Evolutionary conservation across 2,329 filamentous ascomycete genomes (phyloP), one percentile per base, ranked within the genome.

Genomic region (Amylocarpus encephaloides): DNA sequence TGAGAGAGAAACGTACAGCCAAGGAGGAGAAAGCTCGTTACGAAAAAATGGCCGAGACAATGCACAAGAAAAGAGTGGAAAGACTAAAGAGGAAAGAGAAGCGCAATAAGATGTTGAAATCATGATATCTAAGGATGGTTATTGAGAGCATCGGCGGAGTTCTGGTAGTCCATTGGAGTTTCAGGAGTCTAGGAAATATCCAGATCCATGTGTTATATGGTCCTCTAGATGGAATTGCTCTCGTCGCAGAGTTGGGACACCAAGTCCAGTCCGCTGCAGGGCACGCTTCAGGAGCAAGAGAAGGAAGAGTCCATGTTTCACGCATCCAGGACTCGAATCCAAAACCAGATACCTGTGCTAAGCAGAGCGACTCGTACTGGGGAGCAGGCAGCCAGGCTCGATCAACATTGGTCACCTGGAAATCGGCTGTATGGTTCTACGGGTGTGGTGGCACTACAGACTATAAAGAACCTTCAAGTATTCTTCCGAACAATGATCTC

Each of bases 61-160:
- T 98, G 93, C 92, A 97, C 73, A 83, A 81, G 71, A 97, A 95
- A 78, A 79, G 91, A 54, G 85, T 97, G 11, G 93, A 98, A 72
- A 81, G 93, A 62, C 71, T 95, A 70, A 95, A 90, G 83, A 81
- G 91, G 66, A 87, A 89, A 70, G 93, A 98, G 76, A 97, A 97
- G 83, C 83, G 93, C 66, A 98, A 92, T 71, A 93, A 92, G 74
- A 72, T 89, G 67, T 66, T 86, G 63, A 83, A 84, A 67, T 84
- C 81, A 53, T 85, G 73, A 78, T 11, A 30, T 34, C 38, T 19
- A 13, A 36, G 12, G 12, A 15, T 9, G 19, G 13, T 11, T 11
- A 30, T 49, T 43, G 15, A 39, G 32, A 43, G 43, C 45, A 55
- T 52, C 38, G 29, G 39, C 42, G 34, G 58, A 50, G 49, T 55